These are phyloP conservation scores for Metroxylon sagu DNA, from an alignment of 176 grass and related monocot genomes.

Conservation along the genomic window DNA sequence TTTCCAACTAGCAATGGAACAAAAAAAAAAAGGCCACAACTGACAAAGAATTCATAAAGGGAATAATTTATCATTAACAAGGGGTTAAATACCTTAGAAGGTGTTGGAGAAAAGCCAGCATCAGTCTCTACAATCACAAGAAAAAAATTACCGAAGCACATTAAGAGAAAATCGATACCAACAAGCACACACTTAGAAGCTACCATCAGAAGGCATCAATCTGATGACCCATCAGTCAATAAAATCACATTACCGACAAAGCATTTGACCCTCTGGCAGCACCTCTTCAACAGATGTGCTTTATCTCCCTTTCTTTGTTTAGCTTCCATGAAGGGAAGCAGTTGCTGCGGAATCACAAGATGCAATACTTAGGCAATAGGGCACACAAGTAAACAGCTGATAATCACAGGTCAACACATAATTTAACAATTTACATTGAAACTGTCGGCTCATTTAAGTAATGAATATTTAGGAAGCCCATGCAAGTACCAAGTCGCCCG, in stretches of 20 bases:
- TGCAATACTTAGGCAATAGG: background rate
- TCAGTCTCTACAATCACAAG: conserved; percentile 40
- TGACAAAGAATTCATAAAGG: too few relatives aligned
- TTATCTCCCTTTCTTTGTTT: conserved; percentile 27
- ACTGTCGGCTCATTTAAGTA: too few relatives aligned
- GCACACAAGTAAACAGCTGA: background rate
- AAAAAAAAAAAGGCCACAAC: too few relatives aligned
- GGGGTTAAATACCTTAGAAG: conserved; percentile 27
- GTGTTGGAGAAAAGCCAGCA: conserved; percentile 37
- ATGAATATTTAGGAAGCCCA: too few relatives aligned
- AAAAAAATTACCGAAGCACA: conserved; percentile 12
- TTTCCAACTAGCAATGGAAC: too few relatives aligned
- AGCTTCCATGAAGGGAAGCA: conserved; percentile 41
- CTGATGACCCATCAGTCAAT: background rate
- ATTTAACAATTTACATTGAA: too few relatives aligned
- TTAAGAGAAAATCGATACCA: background rate
- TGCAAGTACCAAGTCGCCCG: too few relatives aligned
- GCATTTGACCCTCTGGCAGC: conserved; percentile 50
- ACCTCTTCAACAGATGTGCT: conserved; percentile 33
- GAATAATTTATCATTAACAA: background rate
- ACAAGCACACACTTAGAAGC: background rate
- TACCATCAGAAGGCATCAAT: conserved; percentile 1
- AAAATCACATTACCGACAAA: conserved; percentile 37
- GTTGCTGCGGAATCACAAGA: conserved; percentile 20
- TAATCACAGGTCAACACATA: conserved; percentile 3